Base-by-base conservation (phyloP, 345 rosid genomes). In the Mangifera indica region DNA sequence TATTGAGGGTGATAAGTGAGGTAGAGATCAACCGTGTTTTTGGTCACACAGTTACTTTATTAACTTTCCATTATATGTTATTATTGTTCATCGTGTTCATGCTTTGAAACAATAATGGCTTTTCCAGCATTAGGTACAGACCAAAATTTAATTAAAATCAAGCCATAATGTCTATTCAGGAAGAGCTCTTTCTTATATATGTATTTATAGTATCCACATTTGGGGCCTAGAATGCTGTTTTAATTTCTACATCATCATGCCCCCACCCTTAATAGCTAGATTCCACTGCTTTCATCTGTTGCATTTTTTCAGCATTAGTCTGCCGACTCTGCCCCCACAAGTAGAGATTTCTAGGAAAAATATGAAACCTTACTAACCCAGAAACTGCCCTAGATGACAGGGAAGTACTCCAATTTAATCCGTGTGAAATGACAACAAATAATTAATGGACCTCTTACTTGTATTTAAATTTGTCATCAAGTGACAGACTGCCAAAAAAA, bases 311-410 rank as follows among this genome's bases (percentile, higher is more conserved):
- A 34, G 52, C 34, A 42, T 42, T 42, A 2, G 40, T 56, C 63
- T 8, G 72, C 72, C 72, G 42, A 56, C 54, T 42, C 2, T 64
- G 76, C 58, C 65, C 76, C 76, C 70, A 73, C 76, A 44, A 5
- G 46, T 10, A 29, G 49, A 66, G 62, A 73, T 20, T 32, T 64
- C 29, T 8, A 26, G 21, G 46, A 10, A 46, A 65, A 46, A 20
- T 21, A 6, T 24, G 57, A 58, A 58, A n/a, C 17, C 10, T 46
- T 45, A 21, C 11, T 24, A 14, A 46, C n/a, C n/a, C n/a, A n/a
- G n/a, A n/a, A n/a, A n/a, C 51, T 65, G 5, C 69, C 60, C 56
- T 51, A 9, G 8, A 53, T 26, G 62, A 68, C 69, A 67, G 26
- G 69, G 13, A 25, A 12, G 34, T 10, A 20, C 52, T 22, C 11